Percentiles rank a stretch among this genome's conserved stretches.
Conservation (phyloP, 805 yeast genomes). For the Candida piceae region DNA sequence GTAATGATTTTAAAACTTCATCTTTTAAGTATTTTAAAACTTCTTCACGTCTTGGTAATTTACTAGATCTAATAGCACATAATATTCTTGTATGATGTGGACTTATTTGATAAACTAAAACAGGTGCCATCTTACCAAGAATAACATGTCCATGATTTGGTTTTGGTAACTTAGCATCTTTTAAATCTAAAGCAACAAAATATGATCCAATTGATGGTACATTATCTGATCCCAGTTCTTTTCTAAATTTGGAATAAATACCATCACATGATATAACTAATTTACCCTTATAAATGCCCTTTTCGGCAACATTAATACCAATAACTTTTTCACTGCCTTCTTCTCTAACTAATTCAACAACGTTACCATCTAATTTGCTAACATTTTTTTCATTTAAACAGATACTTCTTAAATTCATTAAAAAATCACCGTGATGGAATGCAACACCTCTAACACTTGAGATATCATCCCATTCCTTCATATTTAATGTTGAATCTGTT, state of each 20-base stretch:
- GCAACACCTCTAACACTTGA: slow-evolving; percentile 70
- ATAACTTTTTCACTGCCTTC: slow-evolving; percentile 49
- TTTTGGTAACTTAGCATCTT: slow-evolving; percentile 69
- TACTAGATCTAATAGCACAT: slow-evolving; percentile 75
- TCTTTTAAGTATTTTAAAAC: slow-evolving; percentile 54
- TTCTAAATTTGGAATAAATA: slow-evolving; percentile 87
- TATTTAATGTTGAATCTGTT: slow-evolving; percentile 44
- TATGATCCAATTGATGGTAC: slow-evolving; percentile 73
- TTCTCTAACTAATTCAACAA: slow-evolving; percentile 50
- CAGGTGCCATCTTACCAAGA: slow-evolving; percentile 81
- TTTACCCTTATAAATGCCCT: slow-evolving; percentile 48
- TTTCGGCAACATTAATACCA: slow-evolving; percentile 64
- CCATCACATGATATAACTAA: slow-evolving; percentile 87
- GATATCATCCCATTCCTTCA: slow-evolving; percentile 52
- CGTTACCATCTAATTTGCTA: slow-evolving; percentile 78
- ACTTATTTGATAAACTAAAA: slow-evolving; percentile 82
- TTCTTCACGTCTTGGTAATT: slow-evolving; percentile 59
- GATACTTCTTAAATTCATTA: slow-evolving; percentile 68
- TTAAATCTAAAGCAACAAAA: slow-evolving; percentile 77
- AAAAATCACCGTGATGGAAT: slow-evolving; percentile 89
- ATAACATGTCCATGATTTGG: slow-evolving; percentile 86
- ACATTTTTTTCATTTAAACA: slow-evolving; percentile 69
- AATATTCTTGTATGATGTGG: slow-evolving; percentile 79
- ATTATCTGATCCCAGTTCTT: slow-evolving; percentile 54
- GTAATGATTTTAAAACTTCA: slow-evolving; percentile 64